Percentiles rank a stretch among this genome's conserved stretches.
These are phyloP conservation scores for Eutrema heterophyllum DNA, from an alignment of 345 rosid species.

Conservation along the genomic window DNA sequence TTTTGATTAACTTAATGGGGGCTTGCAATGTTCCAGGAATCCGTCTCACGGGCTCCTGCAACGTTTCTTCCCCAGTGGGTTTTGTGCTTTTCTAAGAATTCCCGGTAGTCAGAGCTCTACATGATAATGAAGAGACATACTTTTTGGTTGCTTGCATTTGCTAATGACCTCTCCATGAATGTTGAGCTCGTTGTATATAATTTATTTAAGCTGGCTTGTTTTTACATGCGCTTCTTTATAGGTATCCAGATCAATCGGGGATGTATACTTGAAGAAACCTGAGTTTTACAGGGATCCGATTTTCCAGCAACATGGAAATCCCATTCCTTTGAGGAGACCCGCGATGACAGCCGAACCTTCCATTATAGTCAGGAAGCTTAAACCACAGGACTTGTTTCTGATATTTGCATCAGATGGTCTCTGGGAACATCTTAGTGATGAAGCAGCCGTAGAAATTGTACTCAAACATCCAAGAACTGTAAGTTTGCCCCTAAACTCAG, in stretches of 20 bases:
- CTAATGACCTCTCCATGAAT: slow-evolving; percentile 1
- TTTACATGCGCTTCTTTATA: slow-evolving; percentile 26
- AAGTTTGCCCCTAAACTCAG: slow-evolving; percentile 32
- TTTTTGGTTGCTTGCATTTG: slow-evolving; percentile 14
- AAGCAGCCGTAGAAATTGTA: slow-evolving; percentile 84
- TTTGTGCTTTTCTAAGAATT: neutral
- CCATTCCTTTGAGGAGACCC: slow-evolving; percentile 72
- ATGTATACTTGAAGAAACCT: slow-evolving; percentile 86
- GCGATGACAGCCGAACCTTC: slow-evolving; percentile 94
- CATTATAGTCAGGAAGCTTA: slow-evolving; percentile 60
- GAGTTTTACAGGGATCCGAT: slow-evolving; percentile 79
- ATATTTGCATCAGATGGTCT: slow-evolving; percentile 99
- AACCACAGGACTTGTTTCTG: slow-evolving; percentile 70
- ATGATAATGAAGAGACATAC: slow-evolving; percentile 5
- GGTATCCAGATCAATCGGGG: slow-evolving; percentile 99
- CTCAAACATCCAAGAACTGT: slow-evolving; percentile 82
- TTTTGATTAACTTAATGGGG: slow-evolving; percentile 4
- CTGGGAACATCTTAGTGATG: slow-evolving; percentile 94
- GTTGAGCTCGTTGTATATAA: neutral
- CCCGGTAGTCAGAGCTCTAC: slow-evolving; percentile 14
- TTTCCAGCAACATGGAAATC: slow-evolving; percentile 69
- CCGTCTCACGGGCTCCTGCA: slow-evolving; percentile 39
- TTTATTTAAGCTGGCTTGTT: neutral
- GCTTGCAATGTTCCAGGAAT: slow-evolving; percentile 44
- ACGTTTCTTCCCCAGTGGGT: slow-evolving; percentile 29